These are phyloP conservation scores for Wickerhamomyces sydowiorum DNA, from an alignment of 805 yeast species.

Conservation along the genomic window DNA sequence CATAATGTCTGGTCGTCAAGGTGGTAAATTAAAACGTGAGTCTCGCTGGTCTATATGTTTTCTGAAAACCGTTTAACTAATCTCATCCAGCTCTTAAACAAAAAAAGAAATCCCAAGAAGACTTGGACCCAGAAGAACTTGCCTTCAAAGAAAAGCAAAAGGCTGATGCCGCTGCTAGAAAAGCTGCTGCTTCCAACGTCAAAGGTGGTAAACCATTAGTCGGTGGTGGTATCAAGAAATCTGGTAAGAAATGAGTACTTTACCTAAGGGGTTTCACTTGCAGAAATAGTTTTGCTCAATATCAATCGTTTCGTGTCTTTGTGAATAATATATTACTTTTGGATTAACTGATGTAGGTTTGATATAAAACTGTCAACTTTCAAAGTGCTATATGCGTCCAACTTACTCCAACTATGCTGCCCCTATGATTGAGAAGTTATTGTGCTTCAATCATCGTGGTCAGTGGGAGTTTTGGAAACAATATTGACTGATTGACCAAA, in stretches of 20 bases:
- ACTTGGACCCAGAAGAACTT: conserved; percentile 77
- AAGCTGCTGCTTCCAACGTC: conserved; percentile 84
- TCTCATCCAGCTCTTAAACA: conserved; percentile 36
- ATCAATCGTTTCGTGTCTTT: too few species aligned
- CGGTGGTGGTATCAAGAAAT: conserved; percentile 95
- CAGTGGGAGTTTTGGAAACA: too few species aligned
- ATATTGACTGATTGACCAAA: too few species aligned
- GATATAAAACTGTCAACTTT: too few species aligned
- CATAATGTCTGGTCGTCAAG: conserved; percentile 91
- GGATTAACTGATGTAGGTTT: too few species aligned
- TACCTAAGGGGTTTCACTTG: too few species aligned
- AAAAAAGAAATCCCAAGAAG: conserved; percentile 75
- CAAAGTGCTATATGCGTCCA: too few species aligned
- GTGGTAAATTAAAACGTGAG: conserved; percentile 90
- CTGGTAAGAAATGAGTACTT: conserved; percentile 61
- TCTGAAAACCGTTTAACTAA: conserved; percentile 5
- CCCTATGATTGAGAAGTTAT: too few species aligned
- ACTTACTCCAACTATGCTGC: too few species aligned
- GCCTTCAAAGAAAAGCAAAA: conserved; percentile 93
- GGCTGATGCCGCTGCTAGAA: conserved; percentile 90
- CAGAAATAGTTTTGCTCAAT: too few species aligned
- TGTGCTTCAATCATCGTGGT: too few species aligned
- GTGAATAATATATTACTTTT: too few species aligned
- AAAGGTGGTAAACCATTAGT: conserved; percentile 86
- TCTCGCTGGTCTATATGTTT: conserved; percentile 3